Conservation (phyloP, 75 land plant genomes). For the Picea glauca region DNA sequence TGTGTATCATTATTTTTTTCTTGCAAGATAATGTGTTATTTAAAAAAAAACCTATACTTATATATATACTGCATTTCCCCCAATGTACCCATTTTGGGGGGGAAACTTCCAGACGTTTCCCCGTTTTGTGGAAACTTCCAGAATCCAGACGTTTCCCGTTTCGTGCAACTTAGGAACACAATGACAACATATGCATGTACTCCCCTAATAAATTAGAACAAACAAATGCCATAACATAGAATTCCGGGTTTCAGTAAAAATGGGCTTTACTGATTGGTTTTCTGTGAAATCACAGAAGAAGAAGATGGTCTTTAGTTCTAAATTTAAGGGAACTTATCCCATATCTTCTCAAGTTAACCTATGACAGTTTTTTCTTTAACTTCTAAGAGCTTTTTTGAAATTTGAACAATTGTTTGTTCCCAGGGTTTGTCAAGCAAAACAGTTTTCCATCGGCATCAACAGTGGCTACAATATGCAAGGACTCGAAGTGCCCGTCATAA, state of each 20-base stretch:
- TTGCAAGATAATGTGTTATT: too few relatives aligned
- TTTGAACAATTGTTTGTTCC: background rate
- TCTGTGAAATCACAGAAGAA: background rate
- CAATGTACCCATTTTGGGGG: too few relatives aligned
- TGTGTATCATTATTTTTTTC: too few relatives aligned
- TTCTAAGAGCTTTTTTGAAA: background rate
- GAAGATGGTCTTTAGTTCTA: background rate
- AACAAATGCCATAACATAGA: background rate
- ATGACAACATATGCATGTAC: background rate
- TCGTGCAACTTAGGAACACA: background rate
- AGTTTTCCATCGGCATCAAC: constrained; percentile 77
- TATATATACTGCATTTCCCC: too few relatives aligned
- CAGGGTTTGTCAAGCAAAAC: constrained; percentile 74
- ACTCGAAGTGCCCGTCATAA: constrained; percentile 98
- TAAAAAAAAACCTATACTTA: too few relatives aligned
- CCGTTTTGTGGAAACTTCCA: too few relatives aligned
- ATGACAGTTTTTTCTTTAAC: background rate
- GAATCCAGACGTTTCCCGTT: too few relatives aligned
- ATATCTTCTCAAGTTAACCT: background rate
- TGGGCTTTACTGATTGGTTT: background rate
- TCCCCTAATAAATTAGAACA: background rate
- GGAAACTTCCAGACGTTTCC: too few relatives aligned
- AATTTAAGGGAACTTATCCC: background rate
- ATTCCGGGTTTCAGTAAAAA: background rate
- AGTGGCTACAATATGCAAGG: constrained; percentile 93